Base-by-base conservation (phyloP, 2,329 filamentous ascomycete genomes). In the Elsinoe ampelina region DNA sequence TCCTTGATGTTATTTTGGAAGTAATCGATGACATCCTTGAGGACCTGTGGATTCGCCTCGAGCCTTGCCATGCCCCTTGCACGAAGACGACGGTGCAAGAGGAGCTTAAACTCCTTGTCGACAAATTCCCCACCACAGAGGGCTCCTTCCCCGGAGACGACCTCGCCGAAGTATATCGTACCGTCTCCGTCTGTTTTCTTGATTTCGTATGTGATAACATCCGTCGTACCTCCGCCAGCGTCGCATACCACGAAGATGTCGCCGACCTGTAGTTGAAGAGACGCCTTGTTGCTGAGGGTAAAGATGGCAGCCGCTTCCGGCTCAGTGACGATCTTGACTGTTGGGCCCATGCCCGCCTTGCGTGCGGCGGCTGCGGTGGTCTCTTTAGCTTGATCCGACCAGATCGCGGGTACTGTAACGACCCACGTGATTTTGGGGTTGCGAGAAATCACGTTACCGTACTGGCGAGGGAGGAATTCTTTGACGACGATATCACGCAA, bases 1-100 rank as follows among this genome's bases (percentile, higher is more conserved):
- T 87, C 80, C 71, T 92, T 92, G 12, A 92, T 86, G 66, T 89
- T 90, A 66, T 91, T 86, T 64, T 92, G 87, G 69, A 89, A 92
- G 66, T 89, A 90, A 57, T 82, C 80, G 54, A 91, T 74, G 2
- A 84, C 87, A 73, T 76, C 76, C 58, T 73, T 87, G 86, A 86
- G 91, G 1, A 85, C 88, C 70, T 88, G 89, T 2, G 79, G 80
- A 70, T 89, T 89, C 71, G 87, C 87, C 54, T 80, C 70, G 67
- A 87, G 87, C 85, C 91, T 89, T 70, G 85, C 81, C 65, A 89
- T 89, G 19, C 58, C 41, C 55, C 52, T 59, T 1, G 34, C 12
- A 12, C 19, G 15, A n/a, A 54, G 19, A 32, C 15, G 32, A 38
- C 8, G 75, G 63, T 81, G 79, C 38, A 91, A 84, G 64, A 89